Evolutionary conservation across 2,329 filamentous ascomycete species (phyloP).

Genomic region (Cladorrhinum sp.): DNA sequence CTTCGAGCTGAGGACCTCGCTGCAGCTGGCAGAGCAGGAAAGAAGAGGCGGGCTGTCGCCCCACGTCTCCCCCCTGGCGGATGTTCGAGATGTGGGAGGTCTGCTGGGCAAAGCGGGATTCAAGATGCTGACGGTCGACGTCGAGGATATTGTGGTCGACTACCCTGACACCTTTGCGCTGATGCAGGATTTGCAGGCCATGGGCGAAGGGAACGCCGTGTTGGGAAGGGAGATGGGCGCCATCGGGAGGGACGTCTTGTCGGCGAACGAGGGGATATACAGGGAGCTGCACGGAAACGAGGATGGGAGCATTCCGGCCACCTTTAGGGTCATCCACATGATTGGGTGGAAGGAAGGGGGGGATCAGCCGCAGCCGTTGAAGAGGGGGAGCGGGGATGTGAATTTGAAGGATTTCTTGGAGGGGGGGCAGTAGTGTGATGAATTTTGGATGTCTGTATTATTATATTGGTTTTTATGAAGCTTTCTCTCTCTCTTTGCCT

Average conservation of each 20-base stretch:
- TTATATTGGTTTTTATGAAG: background rate
- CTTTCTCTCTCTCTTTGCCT: background rate
- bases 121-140: slow-evolving; percentile 92
- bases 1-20: slow-evolving; percentile 86
- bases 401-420: slow-evolving; percentile 80
- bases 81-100: slow-evolving; percentile 87
- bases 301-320: slow-evolving; percentile 76
- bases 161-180: slow-evolving; percentile 86
- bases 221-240: slow-evolving; percentile 77
- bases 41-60: slow-evolving; percentile 87
- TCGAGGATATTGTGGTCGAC: slow-evolving; percentile 95
- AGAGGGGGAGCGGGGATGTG: slow-evolving; percentile 79
- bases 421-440: slow-evolving; percentile 37
- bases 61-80: slow-evolving; percentile 85
- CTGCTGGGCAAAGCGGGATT: slow-evolving; percentile 84
- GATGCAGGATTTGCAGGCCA: slow-evolving; percentile 91
- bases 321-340: slow-evolving; percentile 95
- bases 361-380: slow-evolving; percentile 73
- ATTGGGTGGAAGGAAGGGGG: slow-evolving; percentile 93
- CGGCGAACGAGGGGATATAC: slow-evolving; percentile 89
- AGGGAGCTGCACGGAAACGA: slow-evolving; percentile 79
- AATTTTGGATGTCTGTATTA: background rate
- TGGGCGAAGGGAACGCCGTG: slow-evolving; percentile 93
- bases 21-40: slow-evolving; percentile 90
- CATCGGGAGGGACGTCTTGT: slow-evolving; percentile 75